A percentile compares a stretch with the other conserved stretches of the same genome.
Evolutionary conservation across 2,329 filamentous ascomycete species (phyloP).

Genomic region (Blastomyces parvus): DNA sequence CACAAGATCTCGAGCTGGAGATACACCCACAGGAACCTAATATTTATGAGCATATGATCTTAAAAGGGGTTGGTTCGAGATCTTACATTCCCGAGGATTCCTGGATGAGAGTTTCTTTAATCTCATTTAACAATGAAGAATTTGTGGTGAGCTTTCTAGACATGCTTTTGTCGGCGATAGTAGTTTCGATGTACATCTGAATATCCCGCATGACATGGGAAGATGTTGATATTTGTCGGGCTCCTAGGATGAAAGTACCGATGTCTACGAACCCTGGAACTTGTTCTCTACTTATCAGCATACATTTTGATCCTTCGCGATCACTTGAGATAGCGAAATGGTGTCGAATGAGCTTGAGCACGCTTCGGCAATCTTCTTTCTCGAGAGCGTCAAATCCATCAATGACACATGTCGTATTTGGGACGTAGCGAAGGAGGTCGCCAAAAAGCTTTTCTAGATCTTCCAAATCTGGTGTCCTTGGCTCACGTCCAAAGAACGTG

Average conservation of each 20-base stretch:
- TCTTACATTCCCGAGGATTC: conserved; percentile 3
- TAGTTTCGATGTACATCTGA: conserved; percentile 1
- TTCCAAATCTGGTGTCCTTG: neutral
- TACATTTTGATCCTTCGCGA: neutral
- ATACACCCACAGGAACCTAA: conserved; percentile 4
- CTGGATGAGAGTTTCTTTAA: neutral
- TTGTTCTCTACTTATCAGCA: conserved; percentile 1
- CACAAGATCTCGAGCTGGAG: conserved; percentile 5
- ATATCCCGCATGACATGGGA: conserved; percentile 3
- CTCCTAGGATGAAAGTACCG: neutral
- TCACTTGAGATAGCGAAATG: neutral
- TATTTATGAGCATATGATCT: neutral
- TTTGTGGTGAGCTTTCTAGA: neutral
- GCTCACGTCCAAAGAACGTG: neutral
- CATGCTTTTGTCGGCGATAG: neutral
- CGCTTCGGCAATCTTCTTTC: neutral
- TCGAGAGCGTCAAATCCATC: neutral
- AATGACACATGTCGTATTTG: neutral
- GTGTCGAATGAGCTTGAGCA: neutral
- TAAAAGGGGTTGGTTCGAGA: no score
- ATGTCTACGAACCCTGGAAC: neutral
- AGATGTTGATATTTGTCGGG: neutral
- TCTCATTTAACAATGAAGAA: neutral
- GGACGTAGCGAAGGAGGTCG: neutral
- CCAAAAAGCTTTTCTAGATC: neutral